Evolutionary conservation across 2,329 filamentous ascomycete genomes (phyloP).

Genomic region (Huntiella abstrusa): DNA sequence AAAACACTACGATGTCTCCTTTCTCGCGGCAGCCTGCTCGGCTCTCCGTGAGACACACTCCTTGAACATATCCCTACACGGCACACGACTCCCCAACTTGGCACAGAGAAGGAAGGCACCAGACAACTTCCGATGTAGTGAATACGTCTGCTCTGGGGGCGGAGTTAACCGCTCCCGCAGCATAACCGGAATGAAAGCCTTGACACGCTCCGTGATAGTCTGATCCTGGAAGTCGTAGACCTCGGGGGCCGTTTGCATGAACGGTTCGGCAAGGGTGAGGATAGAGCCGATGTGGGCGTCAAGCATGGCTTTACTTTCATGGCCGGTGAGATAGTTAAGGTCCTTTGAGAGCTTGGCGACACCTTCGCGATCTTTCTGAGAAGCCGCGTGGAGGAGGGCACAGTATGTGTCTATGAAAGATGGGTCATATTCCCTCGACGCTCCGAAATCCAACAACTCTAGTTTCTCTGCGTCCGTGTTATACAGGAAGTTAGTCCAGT

Average conservation of each 20-base stretch:
- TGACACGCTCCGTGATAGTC: constrained; percentile 89
- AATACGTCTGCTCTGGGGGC: constrained; percentile 94
- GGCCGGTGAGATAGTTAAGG: constrained; percentile 81
- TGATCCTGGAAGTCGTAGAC: constrained; percentile 86
- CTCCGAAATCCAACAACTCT: constrained; percentile 89
- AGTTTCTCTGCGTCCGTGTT: constrained; percentile 53
- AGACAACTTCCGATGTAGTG: constrained; percentile 81
- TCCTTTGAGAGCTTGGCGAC: constrained; percentile 52
- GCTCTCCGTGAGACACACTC: constrained; percentile 15
- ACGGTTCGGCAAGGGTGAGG: constrained; percentile 81
- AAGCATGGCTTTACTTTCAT: constrained; percentile 70
- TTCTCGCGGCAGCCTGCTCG: background rate
- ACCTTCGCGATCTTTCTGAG: constrained; percentile 42
- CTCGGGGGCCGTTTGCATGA: constrained; percentile 54
- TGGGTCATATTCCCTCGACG: constrained; percentile 66
- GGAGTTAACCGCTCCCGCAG: constrained; percentile 71
- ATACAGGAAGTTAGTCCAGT: constrained; percentile 98
- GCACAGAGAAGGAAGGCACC: constrained; percentile 90
- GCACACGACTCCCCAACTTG: constrained; percentile 61
- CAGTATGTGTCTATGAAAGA: constrained; percentile 69
- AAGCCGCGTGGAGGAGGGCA: constrained; percentile 60
- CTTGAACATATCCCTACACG: constrained; percentile 63
- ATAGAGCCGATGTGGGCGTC: constrained; percentile 81
- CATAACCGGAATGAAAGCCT: constrained; percentile 81
- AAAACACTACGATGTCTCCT: background rate